Conservation (phyloP, 228 moss, liverwort and hornwort genomes). For the Sphagnum fallax region DNA sequence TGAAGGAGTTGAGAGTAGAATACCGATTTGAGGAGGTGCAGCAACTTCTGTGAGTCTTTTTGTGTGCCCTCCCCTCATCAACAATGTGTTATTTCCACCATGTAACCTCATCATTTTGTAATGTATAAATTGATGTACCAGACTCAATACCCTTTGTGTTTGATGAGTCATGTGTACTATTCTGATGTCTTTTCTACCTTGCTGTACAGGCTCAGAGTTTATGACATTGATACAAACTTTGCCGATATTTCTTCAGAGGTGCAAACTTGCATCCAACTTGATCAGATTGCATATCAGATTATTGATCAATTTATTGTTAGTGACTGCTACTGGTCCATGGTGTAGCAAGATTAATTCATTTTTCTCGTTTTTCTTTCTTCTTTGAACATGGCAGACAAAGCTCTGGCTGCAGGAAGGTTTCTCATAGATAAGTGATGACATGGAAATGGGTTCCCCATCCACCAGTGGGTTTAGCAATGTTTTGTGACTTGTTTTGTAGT, state of each 20-base stretch:
- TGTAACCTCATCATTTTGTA: not conserved
- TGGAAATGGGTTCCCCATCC: no score
- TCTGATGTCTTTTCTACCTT: not conserved
- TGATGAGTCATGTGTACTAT: not conserved
- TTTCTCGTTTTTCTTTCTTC: no score
- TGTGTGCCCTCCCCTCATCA: not conserved
- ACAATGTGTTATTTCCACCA: not conserved
- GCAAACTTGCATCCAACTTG: not conserved
- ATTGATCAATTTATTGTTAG: no score
- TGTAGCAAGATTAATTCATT: no score
- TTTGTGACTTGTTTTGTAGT: no score
- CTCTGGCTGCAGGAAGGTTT: no score
- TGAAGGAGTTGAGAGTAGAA: conserved; percentile 46
- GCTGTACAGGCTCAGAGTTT: conserved; percentile 44
- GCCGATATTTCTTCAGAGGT: conserved; percentile 46
- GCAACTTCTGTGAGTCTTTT: conserved; percentile 38
- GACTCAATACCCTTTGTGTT: not conserved
- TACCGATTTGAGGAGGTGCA: conserved; percentile 83
- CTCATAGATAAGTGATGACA: no score
- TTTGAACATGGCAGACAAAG: no score
- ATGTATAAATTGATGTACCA: not conserved
- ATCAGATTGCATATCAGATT: not conserved
- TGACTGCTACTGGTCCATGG: no score
- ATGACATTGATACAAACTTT: conserved; percentile 71
- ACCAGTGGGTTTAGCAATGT: no score